Conservation (phyloP, 352 stramenopile species). For the Globisporangium alternatum region DNA sequence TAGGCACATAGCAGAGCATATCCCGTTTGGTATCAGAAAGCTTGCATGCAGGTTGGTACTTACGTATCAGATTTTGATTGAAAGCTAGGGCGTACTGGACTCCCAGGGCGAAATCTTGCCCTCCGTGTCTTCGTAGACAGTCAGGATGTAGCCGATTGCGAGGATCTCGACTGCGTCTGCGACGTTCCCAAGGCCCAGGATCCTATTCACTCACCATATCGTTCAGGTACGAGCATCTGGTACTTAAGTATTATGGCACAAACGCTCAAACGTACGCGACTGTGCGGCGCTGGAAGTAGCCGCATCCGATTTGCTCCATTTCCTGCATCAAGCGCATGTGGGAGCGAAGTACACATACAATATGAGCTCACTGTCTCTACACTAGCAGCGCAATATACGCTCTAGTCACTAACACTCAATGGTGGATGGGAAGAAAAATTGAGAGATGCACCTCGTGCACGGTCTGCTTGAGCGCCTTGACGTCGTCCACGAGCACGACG, state of each 20-base stretch:
- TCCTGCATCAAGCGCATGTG: constrained; percentile 32
- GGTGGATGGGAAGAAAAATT: background rate
- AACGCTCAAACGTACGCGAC: constrained; percentile 43
- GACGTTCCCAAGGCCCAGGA: constrained; percentile 82
- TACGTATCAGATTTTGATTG: constrained; percentile 7
- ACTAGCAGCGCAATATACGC: background rate
- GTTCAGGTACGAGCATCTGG: background rate
- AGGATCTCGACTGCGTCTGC: constrained; percentile 90
- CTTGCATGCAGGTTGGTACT: background rate
- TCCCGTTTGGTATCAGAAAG: background rate
- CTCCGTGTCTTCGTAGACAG: constrained; percentile 65
- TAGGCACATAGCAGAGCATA: constrained; percentile 21
- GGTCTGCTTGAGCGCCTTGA: constrained; percentile 58
- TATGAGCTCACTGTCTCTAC: background rate
- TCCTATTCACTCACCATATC: constrained; percentile 36
- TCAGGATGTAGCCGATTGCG: constrained; percentile 88
- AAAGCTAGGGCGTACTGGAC: constrained; percentile 44
- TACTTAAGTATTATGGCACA: constrained; percentile 17
- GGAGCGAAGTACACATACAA: background rate
- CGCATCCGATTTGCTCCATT: constrained; percentile 72
- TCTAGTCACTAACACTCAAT: background rate
- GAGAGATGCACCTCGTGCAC: constrained; percentile 44
- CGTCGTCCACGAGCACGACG: constrained; percentile 43
- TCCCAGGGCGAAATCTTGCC: constrained; percentile 67
- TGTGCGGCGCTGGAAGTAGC: constrained; percentile 64